Conservation (phyloP, 805 yeast species). For the Schwanniomyces yamadae region DNA sequence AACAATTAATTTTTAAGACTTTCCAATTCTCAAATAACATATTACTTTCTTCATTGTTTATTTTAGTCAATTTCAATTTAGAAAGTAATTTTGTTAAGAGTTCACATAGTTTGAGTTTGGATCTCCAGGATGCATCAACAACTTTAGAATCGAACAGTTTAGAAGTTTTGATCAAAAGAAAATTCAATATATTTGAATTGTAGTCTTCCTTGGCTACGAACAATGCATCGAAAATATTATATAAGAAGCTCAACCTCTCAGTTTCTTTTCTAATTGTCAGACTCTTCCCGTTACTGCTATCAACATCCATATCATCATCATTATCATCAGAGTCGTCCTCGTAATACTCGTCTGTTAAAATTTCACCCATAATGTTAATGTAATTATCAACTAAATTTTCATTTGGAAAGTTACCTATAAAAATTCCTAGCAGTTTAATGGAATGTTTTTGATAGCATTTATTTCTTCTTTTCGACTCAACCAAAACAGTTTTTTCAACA, state of each 20-base stretch:
- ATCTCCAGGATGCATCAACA: conserved; percentile 58
- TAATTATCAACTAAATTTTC: conserved; percentile 37
- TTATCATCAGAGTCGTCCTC: conserved; percentile 30
- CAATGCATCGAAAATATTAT: conserved; percentile 35
- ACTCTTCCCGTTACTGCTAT: conserved; percentile 3
- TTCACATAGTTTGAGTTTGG: conserved; percentile 48
- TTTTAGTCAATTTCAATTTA: conserved; percentile 5
- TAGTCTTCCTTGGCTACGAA: conserved; percentile 1
- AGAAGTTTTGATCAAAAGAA: conserved; percentile 22
- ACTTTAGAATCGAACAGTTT: conserved; percentile 22
- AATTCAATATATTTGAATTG: conserved; percentile 16
- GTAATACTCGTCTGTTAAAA: conserved; percentile 39
- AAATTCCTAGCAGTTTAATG: conserved; percentile 53
- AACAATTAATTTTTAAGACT: conserved; percentile 25
- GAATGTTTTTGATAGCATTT: conserved; percentile 60
- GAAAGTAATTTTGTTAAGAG: conserved; percentile 25
- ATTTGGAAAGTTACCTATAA: conserved; percentile 35
- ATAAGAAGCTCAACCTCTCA: conserved; percentile 36
- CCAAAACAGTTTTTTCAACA: conserved; percentile 45
- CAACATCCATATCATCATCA: conserved; percentile 31
- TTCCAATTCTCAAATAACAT: conserved; percentile 25
- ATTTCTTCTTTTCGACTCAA: conserved; percentile 69
- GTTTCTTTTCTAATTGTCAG: conserved; percentile 46
- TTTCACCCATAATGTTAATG: conserved; percentile 30
- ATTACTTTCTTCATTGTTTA: conserved; percentile 10